These are phyloP conservation scores for Pseudohalonectria lignicola DNA, from an alignment of 2,329 filamentous ascomycete genomes.

Conservation along the genomic window DNA sequence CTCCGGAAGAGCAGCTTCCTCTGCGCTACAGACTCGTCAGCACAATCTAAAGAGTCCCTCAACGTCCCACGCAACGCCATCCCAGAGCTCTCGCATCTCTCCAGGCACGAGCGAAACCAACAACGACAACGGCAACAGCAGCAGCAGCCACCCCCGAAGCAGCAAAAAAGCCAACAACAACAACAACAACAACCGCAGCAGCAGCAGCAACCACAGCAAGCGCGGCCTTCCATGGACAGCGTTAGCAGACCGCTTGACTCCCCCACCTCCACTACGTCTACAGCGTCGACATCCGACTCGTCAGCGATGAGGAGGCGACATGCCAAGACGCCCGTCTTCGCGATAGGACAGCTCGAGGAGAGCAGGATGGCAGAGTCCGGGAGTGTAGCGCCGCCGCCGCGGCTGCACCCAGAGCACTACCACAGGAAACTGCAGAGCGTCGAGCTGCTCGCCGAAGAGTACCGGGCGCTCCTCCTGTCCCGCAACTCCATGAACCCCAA, in stretches of 20 bases:
- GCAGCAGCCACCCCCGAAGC: too few relatives aligned
- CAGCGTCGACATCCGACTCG: slow-evolving; percentile 6
- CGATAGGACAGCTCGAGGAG: slow-evolving; percentile 37
- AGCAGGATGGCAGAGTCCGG: too few relatives aligned
- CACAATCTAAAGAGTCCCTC: slow-evolving; percentile 7
- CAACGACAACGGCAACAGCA: too few relatives aligned
- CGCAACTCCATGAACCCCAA: slow-evolving; percentile 20
- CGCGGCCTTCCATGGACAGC: slow-evolving; percentile 9
- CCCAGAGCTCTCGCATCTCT: slow-evolving; percentile 25
- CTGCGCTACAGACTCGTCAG: slow-evolving; percentile 9
- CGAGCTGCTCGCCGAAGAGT: slow-evolving; percentile 39
- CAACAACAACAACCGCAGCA: neutral
- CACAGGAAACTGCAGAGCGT: slow-evolving; percentile 25
- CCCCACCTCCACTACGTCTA: slow-evolving; percentile 4
- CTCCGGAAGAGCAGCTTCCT: slow-evolving; percentile 14
- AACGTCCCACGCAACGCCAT: slow-evolving; percentile 8
- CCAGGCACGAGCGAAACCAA: too few relatives aligned
- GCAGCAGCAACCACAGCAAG: slow-evolving; percentile 4
- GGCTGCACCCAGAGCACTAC: slow-evolving; percentile 2
- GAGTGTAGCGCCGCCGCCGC: too few relatives aligned
- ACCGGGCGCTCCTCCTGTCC: slow-evolving; percentile 32
- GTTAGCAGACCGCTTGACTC: slow-evolving; percentile 9
- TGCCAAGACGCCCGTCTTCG: slow-evolving; percentile 39
- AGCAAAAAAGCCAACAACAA: too few relatives aligned
- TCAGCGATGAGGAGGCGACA: slow-evolving; percentile 26